Conservation (phyloP, 2,329 filamentous ascomycete genomes). For the Cladophialophora yegresii region DNA sequence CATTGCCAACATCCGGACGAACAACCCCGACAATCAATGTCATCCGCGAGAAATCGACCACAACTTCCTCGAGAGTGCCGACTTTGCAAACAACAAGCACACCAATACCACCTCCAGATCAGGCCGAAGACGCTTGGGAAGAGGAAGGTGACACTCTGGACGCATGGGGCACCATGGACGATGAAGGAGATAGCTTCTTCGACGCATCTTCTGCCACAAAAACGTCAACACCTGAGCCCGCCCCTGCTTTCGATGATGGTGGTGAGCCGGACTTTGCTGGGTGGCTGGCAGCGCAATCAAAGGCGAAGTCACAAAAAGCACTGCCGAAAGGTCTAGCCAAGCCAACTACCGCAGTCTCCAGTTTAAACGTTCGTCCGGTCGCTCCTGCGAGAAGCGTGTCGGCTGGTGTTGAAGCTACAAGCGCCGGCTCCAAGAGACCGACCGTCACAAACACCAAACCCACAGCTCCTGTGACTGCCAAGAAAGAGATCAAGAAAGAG, state of each 20-base stretch:
- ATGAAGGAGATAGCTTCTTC: conserved; percentile 56
- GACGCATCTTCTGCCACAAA: conserved; percentile 43
- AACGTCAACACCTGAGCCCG: conserved; percentile 38
- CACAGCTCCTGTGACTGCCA: conserved; percentile 49
- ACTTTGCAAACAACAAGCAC: conserved; percentile 18
- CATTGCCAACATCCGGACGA: conserved; percentile 50
- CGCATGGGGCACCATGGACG: conserved; percentile 71
- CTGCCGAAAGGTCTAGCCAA: conserved; percentile 84
- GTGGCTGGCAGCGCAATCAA: conserved; percentile 84
- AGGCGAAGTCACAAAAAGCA: conserved; percentile 70
- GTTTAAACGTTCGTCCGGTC: conserved; percentile 41
- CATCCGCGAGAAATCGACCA: conserved; percentile 16
- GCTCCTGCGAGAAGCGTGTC: conserved; percentile 44
- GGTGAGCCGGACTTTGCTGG: conserved; percentile 94
- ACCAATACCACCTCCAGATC: conserved; percentile 34
- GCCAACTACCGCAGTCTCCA: conserved; percentile 40
- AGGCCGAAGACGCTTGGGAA: conserved; percentile 54
- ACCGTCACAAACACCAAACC: conserved; percentile 46
- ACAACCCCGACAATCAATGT: conserved; percentile 38
- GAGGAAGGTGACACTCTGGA: conserved; percentile 67
- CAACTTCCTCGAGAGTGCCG: conserved; percentile 8
- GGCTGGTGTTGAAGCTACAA: conserved; percentile 38
- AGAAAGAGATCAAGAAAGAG: conserved; percentile 66
- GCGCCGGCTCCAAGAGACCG: conserved; percentile 39
- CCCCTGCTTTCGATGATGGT: conserved; percentile 69